A percentile compares a stretch with the other conserved stretches of the same genome.
Evolutionary conservation across 805 yeast species (phyloP).

Genomic region (Candida patagonica): DNA sequence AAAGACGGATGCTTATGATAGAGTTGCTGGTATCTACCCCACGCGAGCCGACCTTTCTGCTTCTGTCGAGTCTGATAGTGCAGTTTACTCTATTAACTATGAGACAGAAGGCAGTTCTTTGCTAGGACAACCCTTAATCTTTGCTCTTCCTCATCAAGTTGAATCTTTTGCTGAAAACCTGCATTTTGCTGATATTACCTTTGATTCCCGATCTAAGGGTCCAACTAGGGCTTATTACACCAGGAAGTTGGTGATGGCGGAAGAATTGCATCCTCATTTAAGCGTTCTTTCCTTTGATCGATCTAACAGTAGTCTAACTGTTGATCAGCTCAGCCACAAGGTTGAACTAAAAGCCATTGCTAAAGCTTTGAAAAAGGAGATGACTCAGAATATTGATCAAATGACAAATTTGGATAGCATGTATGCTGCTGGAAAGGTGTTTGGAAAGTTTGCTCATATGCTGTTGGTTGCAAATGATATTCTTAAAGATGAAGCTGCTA

Average conservation of each 20-base stretch:
- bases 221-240: conserved; percentile 28
- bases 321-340: neutral
- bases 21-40: conserved; percentile 1
- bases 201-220: conserved; percentile 39
- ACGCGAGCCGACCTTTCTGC: neutral
- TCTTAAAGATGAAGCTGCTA: conserved; percentile 44
- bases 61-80: neutral
- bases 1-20: conserved; percentile 24
- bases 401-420: neutral
- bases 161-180: conserved; percentile 29
- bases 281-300: conserved; percentile 44
- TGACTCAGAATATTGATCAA: neutral
- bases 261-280: conserved; percentile 39
- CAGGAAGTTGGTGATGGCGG: conserved; percentile 26
- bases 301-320: neutral
- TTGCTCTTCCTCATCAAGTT: conserved; percentile 63
- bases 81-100: neutral
- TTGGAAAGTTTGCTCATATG: conserved; percentile 86
- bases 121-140: conserved; percentile 35
- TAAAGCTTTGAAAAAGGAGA: neutral
- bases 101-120: conserved; percentile 7
- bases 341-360: conserved; percentile 37
- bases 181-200: neutral
- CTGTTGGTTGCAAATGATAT: conserved; percentile 63
- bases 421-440: conserved; percentile 57